These are phyloP conservation scores for Vitellaria paradoxa DNA, from an alignment of 179 eudicot genomes.

Conservation along the genomic window DNA sequence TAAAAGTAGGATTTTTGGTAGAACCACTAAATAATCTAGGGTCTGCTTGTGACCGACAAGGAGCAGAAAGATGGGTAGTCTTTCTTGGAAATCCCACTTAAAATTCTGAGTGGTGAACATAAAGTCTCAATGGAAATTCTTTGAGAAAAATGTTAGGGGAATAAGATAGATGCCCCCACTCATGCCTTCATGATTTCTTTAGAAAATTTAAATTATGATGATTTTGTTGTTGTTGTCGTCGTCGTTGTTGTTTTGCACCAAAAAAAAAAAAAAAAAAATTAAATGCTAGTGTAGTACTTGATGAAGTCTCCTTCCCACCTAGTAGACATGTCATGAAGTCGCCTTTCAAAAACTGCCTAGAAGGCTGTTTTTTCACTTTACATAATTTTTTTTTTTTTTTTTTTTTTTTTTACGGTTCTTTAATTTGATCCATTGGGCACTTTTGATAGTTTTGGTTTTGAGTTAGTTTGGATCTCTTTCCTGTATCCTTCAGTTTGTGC, in stretches of 20 bases:
- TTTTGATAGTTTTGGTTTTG: background rate
- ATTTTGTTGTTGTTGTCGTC: too few relatives aligned
- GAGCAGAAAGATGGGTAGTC: background rate
- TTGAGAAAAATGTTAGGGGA: background rate
- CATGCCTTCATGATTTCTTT: background rate
- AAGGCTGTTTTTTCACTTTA: too few relatives aligned
- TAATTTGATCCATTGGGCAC: background rate
- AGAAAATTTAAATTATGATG: too few relatives aligned
- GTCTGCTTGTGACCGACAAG: background rate
- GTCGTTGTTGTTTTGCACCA: too few relatives aligned
- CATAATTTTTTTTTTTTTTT: background rate
- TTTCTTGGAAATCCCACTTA: background rate
- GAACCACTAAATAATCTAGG: background rate
- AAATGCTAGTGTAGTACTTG: too few relatives aligned
- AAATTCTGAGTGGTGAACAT: background rate
- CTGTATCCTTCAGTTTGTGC: background rate
- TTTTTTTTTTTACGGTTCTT: background rate
- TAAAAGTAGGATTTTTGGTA: background rate
- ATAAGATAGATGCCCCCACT: background rate
- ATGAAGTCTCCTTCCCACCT: too few relatives aligned
- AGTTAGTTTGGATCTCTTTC: slow-evolving; percentile 7
- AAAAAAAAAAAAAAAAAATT: too few relatives aligned
- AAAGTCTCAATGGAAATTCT: background rate
- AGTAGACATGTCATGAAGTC: too few relatives aligned
- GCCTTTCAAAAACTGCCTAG: background rate